Evolutionary conservation across 192 early-diverging fungal genomes (phyloP), one percentile per base, ranked within the genome.

Genomic region (Backusella liffmaniae): DNA sequence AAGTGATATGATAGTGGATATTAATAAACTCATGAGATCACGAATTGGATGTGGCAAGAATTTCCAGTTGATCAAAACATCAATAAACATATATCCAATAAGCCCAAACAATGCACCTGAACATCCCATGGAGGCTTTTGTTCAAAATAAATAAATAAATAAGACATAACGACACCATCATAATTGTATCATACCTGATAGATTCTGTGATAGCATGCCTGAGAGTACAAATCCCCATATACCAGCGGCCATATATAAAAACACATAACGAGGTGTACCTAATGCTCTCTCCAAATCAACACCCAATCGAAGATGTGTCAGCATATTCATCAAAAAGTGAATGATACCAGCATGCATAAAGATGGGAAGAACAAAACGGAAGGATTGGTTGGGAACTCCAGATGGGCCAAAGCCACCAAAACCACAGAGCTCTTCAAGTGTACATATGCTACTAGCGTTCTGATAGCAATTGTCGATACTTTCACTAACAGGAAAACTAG

Each of bases 261-360:
- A 72, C 2, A 84, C 87, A 74, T 92, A 88, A 16, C 95, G 82
- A 84, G 84, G 91, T 80, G 85, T 89, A 2, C 95, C 95, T 82
- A 94, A 88, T 53, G 93, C 92, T 34, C 82, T 71, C 80, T 96
- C 95, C 67, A 96, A 81, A 77, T 91, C 84, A 18, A 86, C 87
- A 8, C 94, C 95, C 13, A 88, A 86, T 35, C 86, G 75, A 69
- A 92, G 66, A 72, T 96, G 95, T 51, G 92, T 90, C 7, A 84
- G 21, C 76, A 95, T 74, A 80, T 96, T 96, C 78, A 96, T 85
- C 7, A 90, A 7, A 41, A 92, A 80, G 80, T 96, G 95, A 4
- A 96, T 36, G 13, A 95, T 67, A 51, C 95, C 95, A 32, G 86
- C 94, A 79, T 96, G 95, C 71, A 96, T 78, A 62, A 94, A 94